Base-by-base conservation (phyloP, 2,329 filamentous ascomycete species). In the Fusarium humuli region DNA sequence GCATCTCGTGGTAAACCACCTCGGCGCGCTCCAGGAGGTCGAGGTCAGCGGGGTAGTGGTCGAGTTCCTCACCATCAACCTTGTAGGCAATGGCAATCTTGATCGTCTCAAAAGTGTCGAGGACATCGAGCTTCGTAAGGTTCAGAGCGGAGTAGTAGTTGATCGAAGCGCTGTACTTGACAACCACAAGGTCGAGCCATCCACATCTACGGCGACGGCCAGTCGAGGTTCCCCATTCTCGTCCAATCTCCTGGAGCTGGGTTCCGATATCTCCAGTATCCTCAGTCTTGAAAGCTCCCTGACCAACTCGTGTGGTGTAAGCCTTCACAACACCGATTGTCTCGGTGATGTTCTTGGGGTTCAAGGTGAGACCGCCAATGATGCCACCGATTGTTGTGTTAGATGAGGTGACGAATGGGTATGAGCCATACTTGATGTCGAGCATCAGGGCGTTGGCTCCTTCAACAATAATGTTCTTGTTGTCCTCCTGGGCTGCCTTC, bases 11-110 rank as follows among this genome's bases (percentile, higher is more conserved):
- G 25, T 67, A 65, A 20, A 68, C 65, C 45, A 68, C 54, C 27
- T 64, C 45, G 13, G 49, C 55, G 37, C 40, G 50, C 23, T 55
- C 37, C 13, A 61, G 55, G 22, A 44, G 29, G 16, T 69, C 44
- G n/a, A 37, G 55, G 44, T 55, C 44, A 14, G 55, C 49, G 25
- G 56, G 56, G 22, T 55, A 66, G 32, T 48, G 42, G 23, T 45
- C 22, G 20, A 69, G 65, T 37, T 65, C 61, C 29, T 61, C 29
- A 11, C 60, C 37, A 20, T 66, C 37, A 14, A 66, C 37, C 22
- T 56, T 66, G 37, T 66, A 66, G 27, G 61, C 62, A 27, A 67
- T 42, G 25, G 50, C 49, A 16, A 67, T 37, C 29, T 70, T 67
- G 32, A 70, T 54, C 14, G 54, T 63, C 22, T 67, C 45, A 37